These are phyloP conservation scores for Purpureocillium lavendulum DNA, from an alignment of 2,329 filamentous ascomycete genomes.

Conservation along the genomic window DNA sequence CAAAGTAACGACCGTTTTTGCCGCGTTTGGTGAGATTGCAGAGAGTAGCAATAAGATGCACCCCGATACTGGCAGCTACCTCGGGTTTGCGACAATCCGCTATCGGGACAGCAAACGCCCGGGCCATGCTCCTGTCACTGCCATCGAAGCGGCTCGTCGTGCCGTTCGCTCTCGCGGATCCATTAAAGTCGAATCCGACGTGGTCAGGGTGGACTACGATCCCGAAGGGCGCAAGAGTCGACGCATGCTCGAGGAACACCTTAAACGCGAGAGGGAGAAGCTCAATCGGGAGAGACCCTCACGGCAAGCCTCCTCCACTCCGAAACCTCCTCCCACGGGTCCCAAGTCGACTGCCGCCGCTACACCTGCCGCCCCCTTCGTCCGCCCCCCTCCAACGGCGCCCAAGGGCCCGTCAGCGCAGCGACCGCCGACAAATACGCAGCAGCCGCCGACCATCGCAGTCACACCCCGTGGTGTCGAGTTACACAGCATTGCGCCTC, in stretches of 20 bases:
- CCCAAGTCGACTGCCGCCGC: conserved; percentile 21
- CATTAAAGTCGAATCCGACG: conserved; percentile 67
- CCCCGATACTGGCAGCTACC: conserved; percentile 85
- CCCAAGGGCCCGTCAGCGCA: conserved; percentile 73
- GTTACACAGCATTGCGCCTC: conserved; percentile 54
- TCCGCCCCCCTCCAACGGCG: conserved; percentile 65
- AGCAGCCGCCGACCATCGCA: conserved; percentile 21
- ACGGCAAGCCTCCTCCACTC: conserved; percentile 16
- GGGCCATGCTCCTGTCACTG: conserved; percentile 44
- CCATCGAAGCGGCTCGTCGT: conserved; percentile 70
- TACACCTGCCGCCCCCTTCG: conserved; percentile 16
- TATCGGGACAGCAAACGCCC: conserved; percentile 64
- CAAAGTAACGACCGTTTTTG: conserved; percentile 68
- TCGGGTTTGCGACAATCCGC: conserved; percentile 86
- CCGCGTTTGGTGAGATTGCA: conserved; percentile 77
- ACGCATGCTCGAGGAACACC: conserved; percentile 64
- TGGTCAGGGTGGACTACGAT: conserved; percentile 79
- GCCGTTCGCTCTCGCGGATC: conserved; percentile 65
- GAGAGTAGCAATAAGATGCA: conserved; percentile 92
- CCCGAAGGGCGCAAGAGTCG: conserved; percentile 78
- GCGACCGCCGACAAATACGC: conserved; percentile 15
- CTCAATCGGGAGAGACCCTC: conserved; percentile 30
- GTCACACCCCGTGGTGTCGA: conserved; percentile 41
- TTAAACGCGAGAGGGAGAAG: conserved; percentile 61
- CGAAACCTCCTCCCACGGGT: conserved; percentile 27